These are phyloP conservation scores for Pisolithus marmoratus DNA, from an alignment of 768 basidiomycete species.

Conservation along the genomic window DNA sequence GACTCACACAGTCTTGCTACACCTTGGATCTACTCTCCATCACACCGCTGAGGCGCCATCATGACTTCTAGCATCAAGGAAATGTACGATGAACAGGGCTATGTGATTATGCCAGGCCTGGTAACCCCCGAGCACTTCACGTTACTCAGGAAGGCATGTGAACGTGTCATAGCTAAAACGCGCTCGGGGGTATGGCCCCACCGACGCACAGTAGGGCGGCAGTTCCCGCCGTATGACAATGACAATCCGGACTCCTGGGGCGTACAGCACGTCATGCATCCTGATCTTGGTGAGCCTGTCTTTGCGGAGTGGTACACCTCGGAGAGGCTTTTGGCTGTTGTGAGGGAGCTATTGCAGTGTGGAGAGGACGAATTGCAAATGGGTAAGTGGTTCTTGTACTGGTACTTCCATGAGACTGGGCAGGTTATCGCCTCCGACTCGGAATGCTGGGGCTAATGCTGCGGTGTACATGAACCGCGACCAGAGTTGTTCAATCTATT, in stretches of 20 bases:
- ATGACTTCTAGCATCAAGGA: slow-evolving; percentile 31
- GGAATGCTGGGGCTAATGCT: too few species aligned
- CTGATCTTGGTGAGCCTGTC: slow-evolving; percentile 50
- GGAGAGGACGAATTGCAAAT: slow-evolving; percentile 57
- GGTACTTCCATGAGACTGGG: too few species aligned
- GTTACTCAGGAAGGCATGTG: slow-evolving; percentile 45
- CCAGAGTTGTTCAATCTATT: slow-evolving; percentile 68
- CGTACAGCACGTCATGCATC: slow-evolving; percentile 80
- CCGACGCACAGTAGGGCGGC: slow-evolving; percentile 68
- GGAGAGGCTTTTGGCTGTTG: slow-evolving; percentile 38
- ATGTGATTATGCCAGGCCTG: slow-evolving; percentile 55
- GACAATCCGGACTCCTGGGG: slow-evolving; percentile 69
- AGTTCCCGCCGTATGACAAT: slow-evolving; percentile 68
- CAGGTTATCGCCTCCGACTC: too few species aligned
- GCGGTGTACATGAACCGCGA: too few species aligned
- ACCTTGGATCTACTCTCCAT: too few species aligned
- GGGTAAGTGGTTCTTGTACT: slow-evolving; percentile 40
- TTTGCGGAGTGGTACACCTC: slow-evolving; percentile 70
- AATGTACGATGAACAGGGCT: slow-evolving; percentile 59
- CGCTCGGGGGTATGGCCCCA: slow-evolving; percentile 59
- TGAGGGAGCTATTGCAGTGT: slow-evolving; percentile 49
- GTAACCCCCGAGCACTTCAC: slow-evolving; percentile 35
- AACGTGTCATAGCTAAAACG: slow-evolving; percentile 44
- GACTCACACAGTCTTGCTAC: too few species aligned
- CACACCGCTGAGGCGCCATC: too few species aligned